Conservation (phyloP, 306 rosid genomes). For the Citrullus colocynthis region DNA sequence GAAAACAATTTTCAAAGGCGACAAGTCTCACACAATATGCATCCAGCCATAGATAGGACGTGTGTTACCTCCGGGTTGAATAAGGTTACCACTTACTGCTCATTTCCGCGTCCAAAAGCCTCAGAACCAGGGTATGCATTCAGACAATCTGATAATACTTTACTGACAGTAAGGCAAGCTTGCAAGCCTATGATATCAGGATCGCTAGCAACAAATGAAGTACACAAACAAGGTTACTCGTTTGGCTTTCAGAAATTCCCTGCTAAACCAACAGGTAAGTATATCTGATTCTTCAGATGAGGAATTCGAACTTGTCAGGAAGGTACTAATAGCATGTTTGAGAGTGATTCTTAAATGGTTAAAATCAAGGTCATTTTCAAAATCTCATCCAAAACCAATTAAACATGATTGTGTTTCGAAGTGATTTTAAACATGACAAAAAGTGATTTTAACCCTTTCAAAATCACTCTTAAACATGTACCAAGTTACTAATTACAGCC, state of each 20-base stretch:
- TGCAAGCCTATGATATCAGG: not conserved
- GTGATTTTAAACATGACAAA: no score
- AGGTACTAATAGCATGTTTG: not conserved
- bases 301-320: not conserved
- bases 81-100: conserved; percentile 1
- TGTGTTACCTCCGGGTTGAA: not conserved
- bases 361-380: no score
- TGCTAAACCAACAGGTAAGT: not conserved
- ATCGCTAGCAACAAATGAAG: conserved; percentile 7
- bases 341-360: no score
- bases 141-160: not conserved
- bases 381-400: no score
- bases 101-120: conserved; percentile 8
- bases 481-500: conserved; percentile 3
- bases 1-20: conserved; percentile 16
- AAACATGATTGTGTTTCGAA: no score
- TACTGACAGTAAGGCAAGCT: conserved; percentile 10
- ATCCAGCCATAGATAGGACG: conserved; percentile 10
- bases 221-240: not conserved
- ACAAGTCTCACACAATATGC: conserved; percentile 14
- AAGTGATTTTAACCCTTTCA: no score
- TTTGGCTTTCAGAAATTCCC: conserved; percentile 10
- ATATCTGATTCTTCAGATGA: not conserved
- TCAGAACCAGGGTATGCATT: conserved; percentile 9
- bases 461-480: no score